Conservation (phyloP, 192 early-diverging fungal genomes). For the Coemansia umbellata region DNA sequence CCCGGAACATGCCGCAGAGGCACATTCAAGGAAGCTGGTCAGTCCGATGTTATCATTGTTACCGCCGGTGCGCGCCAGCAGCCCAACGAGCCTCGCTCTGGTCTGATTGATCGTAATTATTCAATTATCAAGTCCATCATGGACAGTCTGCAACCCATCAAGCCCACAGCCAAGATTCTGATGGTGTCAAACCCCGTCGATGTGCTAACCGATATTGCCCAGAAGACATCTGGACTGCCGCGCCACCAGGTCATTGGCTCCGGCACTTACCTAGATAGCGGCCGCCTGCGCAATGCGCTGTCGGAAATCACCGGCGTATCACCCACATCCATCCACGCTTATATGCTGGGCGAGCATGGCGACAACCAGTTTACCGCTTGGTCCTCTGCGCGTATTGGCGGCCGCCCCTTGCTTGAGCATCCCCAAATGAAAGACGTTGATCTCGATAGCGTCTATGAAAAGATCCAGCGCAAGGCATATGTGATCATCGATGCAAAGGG, state of each 20-base stretch:
- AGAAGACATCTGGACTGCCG: conserved; percentile 75
- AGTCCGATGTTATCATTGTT: conserved; percentile 78
- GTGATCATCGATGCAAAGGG: conserved; percentile 84
- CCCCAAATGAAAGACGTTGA: conserved; percentile 60
- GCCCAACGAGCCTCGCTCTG: conserved; percentile 66
- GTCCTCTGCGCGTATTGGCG: conserved; percentile 68
- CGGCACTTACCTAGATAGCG: conserved; percentile 79
- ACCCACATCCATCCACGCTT: conserved; percentile 72
- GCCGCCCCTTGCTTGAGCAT: conserved; percentile 62
- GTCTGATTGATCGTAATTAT: conserved; percentile 77
- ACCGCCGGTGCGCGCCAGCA: conserved; percentile 84
- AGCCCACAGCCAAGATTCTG: conserved; percentile 64
- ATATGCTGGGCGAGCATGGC: conserved; percentile 83
- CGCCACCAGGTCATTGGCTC: conserved; percentile 77
- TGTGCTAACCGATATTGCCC: conserved; percentile 78
- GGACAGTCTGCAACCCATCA: conserved; percentile 70
- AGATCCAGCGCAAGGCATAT: conserved; percentile 71
- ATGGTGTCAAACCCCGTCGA: conserved; percentile 85
- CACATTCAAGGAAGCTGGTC: conserved; percentile 67
- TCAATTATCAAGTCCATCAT: conserved; percentile 71
- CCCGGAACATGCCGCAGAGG: conserved; percentile 59
- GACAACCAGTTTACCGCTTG: conserved; percentile 84
- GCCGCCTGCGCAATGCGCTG: conserved; percentile 63
- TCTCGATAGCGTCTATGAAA: conserved; percentile 51
- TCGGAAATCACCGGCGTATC: conserved; percentile 56